phyloP scores from a whole-genome alignment of 345 rosid genomes.

The Gossypium turneri region DNA sequence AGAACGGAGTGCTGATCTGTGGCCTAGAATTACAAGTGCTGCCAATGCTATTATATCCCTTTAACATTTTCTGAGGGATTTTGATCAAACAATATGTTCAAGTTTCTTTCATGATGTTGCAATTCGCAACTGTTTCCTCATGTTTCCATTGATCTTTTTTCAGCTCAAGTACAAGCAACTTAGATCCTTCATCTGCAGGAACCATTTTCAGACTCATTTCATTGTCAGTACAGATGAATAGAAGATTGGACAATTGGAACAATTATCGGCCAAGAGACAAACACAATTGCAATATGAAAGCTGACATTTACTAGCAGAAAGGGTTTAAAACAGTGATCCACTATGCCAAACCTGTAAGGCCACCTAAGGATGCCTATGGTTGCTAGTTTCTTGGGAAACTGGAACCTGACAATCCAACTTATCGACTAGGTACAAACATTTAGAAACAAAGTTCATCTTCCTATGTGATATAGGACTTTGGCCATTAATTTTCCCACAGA shows the following conservation, averaged over 20 bases:
- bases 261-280: not conserved
- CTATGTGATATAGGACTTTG: not conserved
- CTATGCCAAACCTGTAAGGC: not conserved
- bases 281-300: not conserved
- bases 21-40: constrained; percentile 86
- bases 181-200: not conserved
- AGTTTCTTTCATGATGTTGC: not conserved
- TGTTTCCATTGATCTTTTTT: not conserved
- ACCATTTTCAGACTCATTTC: not conserved
- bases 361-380: not conserved
- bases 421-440: not conserved
- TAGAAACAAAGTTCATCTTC: not conserved
- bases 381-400: not conserved
- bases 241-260: not conserved
- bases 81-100: not conserved
- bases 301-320: not conserved
- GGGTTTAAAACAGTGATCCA: not conserved
- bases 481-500: not conserved
- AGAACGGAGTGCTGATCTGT: constrained; percentile 68
- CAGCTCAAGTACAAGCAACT: not conserved
- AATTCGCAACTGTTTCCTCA: not conserved
- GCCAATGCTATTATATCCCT: constrained; percentile 46
- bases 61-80: not conserved
- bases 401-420: not conserved
- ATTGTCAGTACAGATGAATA: not conserved